These are phyloP conservation scores for Cladorrhinum sp. DNA, from an alignment of 2,329 filamentous ascomycete species.

Conservation along the genomic window DNA sequence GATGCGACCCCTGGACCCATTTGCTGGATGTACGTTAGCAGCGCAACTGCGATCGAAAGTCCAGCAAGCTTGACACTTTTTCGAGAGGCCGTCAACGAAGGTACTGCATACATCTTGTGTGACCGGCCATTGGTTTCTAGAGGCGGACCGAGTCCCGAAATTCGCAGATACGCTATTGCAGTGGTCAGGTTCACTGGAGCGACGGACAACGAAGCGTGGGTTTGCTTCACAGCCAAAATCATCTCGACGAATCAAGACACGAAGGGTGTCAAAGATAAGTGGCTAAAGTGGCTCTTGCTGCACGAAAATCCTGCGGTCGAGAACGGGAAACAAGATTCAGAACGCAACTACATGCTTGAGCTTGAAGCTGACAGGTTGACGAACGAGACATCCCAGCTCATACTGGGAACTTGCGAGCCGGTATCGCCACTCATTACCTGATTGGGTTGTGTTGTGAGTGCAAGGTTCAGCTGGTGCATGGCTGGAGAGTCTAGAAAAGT, in stretches of 20 bases:
- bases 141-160: not conserved
- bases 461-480: too few relatives aligned
- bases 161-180: not conserved
- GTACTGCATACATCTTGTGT: constrained; percentile 1
- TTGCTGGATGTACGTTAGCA: not conserved
- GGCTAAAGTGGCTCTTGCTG: not conserved
- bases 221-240: not conserved
- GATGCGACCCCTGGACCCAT: not conserved
- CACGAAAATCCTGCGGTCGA: not conserved
- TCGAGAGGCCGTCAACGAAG: not conserved
- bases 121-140: not conserved
- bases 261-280: not conserved
- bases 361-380: too few relatives aligned
- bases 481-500: too few relatives aligned
- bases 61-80: not conserved
- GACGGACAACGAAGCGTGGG: not conserved
- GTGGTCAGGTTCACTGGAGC: not conserved
- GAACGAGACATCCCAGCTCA: too few relatives aligned
- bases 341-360: too few relatives aligned
- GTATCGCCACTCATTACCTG: too few relatives aligned
- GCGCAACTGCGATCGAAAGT: not conserved
- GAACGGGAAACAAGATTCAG: not conserved
- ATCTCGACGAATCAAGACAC: not conserved
- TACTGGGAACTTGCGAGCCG: too few relatives aligned
- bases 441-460: too few relatives aligned